Percentiles rank a stretch among this genome's conserved stretches.
These are phyloP conservation scores for Trypethelium eluteriae DNA, from an alignment of 495 filamentous ascomycete species.

Conservation along the genomic window DNA sequence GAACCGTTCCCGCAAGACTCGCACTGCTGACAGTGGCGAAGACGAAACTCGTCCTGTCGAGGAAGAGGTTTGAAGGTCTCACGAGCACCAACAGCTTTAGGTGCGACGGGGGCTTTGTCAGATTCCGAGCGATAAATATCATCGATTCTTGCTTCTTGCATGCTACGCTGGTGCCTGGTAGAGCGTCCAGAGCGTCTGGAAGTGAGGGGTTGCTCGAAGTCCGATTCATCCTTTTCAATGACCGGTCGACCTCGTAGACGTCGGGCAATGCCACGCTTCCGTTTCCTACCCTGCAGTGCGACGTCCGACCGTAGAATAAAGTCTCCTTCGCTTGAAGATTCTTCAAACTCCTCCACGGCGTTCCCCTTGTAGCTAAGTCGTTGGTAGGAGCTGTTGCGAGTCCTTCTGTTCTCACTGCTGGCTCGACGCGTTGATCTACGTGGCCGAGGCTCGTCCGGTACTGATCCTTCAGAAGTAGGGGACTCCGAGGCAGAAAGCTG, in stretches of 20 bases:
- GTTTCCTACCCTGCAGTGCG: not conserved
- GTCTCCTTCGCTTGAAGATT: constrained; percentile 17
- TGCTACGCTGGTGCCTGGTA: constrained; percentile 39
- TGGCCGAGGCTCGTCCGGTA: not conserved
- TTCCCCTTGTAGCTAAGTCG: constrained; percentile 9
- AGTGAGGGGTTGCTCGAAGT: constrained; percentile 18
- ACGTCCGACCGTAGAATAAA: constrained; percentile 14
- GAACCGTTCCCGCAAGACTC: constrained; percentile 59
- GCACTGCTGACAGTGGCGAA: constrained; percentile 61
- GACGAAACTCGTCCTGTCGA: constrained; percentile 52
- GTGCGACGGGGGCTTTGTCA: constrained; percentile 29
- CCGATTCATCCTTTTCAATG: not conserved
- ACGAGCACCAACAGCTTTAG: constrained; percentile 54
- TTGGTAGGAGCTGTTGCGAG: not conserved
- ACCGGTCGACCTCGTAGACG: not conserved
- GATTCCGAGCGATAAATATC: constrained; percentile 51
- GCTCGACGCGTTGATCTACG: constrained; percentile 3
- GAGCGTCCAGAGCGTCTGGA: constrained; percentile 33
- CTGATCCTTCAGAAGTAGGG: not conserved
- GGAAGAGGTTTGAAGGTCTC: constrained; percentile 58
- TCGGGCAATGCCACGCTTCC: constrained; percentile 8
- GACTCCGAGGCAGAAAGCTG: not conserved
- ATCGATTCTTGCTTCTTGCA: constrained; percentile 60
- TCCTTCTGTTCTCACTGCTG: not conserved
- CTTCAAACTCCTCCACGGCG: constrained; percentile 17